These are phyloP conservation scores for Wickerhamiella bombiphila DNA, from an alignment of 805 yeast species.

Conservation along the genomic window DNA sequence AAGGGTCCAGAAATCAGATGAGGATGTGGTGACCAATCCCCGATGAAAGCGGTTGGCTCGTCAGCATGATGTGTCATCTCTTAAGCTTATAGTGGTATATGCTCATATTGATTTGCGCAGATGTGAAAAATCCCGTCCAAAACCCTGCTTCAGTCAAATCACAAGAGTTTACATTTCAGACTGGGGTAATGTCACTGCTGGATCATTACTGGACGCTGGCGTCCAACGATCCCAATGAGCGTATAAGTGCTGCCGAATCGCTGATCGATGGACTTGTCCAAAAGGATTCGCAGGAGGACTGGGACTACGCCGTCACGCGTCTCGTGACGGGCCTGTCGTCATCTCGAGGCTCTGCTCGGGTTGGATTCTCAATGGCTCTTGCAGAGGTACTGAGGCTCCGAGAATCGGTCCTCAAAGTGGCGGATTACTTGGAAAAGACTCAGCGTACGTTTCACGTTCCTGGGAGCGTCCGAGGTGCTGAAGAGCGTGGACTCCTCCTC, in stretches of 20 bases:
- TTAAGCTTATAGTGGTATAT: no score
- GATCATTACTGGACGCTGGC: conserved; percentile 69
- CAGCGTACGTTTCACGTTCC: conserved; percentile 27
- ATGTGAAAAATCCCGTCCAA: no score
- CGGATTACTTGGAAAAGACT: conserved; percentile 27
- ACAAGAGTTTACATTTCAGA: no score
- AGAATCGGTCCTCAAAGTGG: conserved; percentile 24
- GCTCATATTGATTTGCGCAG: no score
- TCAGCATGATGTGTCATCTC: not conserved
- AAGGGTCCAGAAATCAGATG: no score
- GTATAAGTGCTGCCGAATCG: conserved; percentile 55
- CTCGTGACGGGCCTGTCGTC: conserved; percentile 71
- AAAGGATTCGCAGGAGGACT: conserved; percentile 35
- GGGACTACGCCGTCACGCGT: conserved; percentile 70
- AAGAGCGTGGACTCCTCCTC: conserved; percentile 63
- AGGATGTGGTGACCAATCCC: not conserved
- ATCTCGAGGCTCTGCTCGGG: conserved; percentile 65
- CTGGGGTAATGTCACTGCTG: conserved; percentile 20
- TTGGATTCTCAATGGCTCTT: conserved; percentile 80
- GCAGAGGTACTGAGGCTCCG: conserved; percentile 37
- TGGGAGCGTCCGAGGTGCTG: conserved; percentile 54
- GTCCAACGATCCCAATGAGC: conserved; percentile 57
- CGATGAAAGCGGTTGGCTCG: not conserved
- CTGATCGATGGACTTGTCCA: conserved; percentile 44
- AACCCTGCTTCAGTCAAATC: no score